These are phyloP conservation scores for Pestalotiopsis sp. DNA, from an alignment of 2,329 filamentous ascomycete species.

Conservation along the genomic window DNA sequence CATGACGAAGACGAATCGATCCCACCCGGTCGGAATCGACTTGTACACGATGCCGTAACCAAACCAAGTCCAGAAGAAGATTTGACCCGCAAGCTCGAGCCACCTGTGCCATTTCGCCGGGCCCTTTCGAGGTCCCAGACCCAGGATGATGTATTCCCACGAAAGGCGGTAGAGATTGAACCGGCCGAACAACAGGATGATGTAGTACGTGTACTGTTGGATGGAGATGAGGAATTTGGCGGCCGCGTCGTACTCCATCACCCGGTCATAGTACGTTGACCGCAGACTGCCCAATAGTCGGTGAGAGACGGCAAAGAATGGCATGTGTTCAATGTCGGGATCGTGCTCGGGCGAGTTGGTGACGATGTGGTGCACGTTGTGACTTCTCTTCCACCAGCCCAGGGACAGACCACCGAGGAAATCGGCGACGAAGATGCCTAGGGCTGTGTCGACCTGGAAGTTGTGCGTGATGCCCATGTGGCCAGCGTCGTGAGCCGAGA, in stretches of 20 bases:
- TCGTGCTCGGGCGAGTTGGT: conserved; percentile 96
- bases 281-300: conserved; percentile 73
- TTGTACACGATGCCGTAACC: conserved; percentile 81
- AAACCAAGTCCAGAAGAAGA: conserved; percentile 86
- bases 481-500: conserved; percentile 91
- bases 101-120: conserved; percentile 82
- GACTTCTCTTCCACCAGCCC: conserved; percentile 96
- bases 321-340: conserved; percentile 90
- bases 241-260: conserved; percentile 78
- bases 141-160: conserved; percentile 74
- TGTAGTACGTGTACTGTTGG: conserved; percentile 83
- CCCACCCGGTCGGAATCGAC: conserved; percentile 68
- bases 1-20: conserved; percentile 74
- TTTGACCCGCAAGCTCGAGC: conserved; percentile 75
- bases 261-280: conserved; percentile 81
- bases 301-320: conserved; percentile 85
- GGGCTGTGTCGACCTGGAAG: conserved; percentile 79
- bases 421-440: conserved; percentile 89
- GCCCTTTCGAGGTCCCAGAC: conserved; percentile 73
- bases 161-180: conserved; percentile 87
- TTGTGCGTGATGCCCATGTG: conserved; percentile 97
- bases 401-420: conserved; percentile 87
- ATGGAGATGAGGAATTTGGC: conserved; percentile 72
- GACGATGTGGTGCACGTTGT: conserved; percentile 96
- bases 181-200: conserved; percentile 76